Conservation (phyloP, 768 basidiomycete species). For the Boletellus sp. region DNA sequence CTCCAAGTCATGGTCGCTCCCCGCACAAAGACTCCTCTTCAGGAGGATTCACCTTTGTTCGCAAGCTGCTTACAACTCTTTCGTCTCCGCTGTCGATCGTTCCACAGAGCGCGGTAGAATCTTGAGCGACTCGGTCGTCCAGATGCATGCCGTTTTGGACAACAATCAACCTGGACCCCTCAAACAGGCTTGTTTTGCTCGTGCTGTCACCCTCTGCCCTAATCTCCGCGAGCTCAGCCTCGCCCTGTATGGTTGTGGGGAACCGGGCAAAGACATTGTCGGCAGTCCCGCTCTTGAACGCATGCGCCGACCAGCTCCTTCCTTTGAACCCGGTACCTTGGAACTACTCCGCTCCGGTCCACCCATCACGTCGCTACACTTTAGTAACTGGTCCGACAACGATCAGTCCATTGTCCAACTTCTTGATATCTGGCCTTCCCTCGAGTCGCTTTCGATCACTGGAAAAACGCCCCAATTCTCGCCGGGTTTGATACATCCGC, state of each 20-base stretch:
- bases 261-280: conserved; percentile 48
- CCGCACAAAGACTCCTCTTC: conserved; percentile 65
- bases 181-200: conserved; percentile 52
- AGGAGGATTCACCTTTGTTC: conserved; percentile 51
- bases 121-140: conserved; percentile 51
- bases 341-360: conserved; percentile 54
- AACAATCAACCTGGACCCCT: conserved; percentile 62
- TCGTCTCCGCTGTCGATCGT: conserved; percentile 48
- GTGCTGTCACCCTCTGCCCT: conserved; percentile 56
- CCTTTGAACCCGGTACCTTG: conserved; percentile 52
- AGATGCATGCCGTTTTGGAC: conserved; percentile 58
- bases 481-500: conserved; percentile 34
- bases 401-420: conserved; percentile 54
- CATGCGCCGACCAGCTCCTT: conserved; percentile 47
- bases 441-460: conserved; percentile 53
- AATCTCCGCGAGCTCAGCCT: conserved; percentile 54
- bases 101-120: conserved; percentile 45
- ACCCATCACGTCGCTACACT: conserved; percentile 47
- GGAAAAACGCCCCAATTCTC: conserved; percentile 54
- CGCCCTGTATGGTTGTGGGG: conserved; percentile 55
- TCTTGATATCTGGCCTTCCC: conserved; percentile 57
- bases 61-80: conserved; percentile 50
- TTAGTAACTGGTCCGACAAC: conserved; percentile 73
- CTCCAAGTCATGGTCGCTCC: conserved; percentile 61
- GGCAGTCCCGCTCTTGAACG: conserved; percentile 46